Base-by-base conservation (phyloP, 2,329 filamentous ascomycete genomes). In the Gaeumannomyces tritici region DNA sequence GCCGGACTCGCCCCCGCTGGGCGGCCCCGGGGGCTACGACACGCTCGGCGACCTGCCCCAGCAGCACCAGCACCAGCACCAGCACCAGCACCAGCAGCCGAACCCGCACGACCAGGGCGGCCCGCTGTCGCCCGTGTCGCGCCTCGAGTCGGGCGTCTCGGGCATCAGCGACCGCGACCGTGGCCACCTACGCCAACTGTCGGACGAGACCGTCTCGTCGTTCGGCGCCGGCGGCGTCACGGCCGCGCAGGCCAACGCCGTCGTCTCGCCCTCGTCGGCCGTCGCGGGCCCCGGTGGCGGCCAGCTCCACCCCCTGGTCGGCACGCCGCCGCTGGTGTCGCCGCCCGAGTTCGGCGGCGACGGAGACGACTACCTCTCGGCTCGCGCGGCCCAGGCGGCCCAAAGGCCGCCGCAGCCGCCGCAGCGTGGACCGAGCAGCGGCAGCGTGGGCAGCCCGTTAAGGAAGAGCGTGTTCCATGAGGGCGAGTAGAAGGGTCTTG, bases 161-260 rank as follows among this genome's bases (percentile, higher is more conserved):
- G 72, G 72, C 33, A 65, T 79, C 31, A 78, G 74, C 66, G 76
- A 78, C 51, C 70, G 72, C 12, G 75, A 79, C 27, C 66, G 71
- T 15, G 64, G 71, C 13, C 78, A 80, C 62, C 66, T 78, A 61
- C 72, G 78, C 2, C 73, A 78, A 54, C 70, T 75, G 57, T 79
- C 77, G 69, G 75, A 77, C 64, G 69, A 70, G 1, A 78, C 75
- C 2, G 73, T 78, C 21, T 61, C 60, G 21, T 61, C 60, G 4
- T 54, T 61, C 18, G 47, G 56, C 26, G 33, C 11, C 8, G 26
- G 18, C 59, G 47, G 51, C 18, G 28, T 57, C 27, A 27, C 60
- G 28, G n/a, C 54, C 28, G 24, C 21, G 27, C 54, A 54, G 21
- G 51, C 35, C 5, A 61, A 31, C 47, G 24, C 6, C 12, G 18